Base-by-base conservation (phyloP, 2,329 filamentous ascomycete genomes). In the Rachicladosporium sp. region DNA sequence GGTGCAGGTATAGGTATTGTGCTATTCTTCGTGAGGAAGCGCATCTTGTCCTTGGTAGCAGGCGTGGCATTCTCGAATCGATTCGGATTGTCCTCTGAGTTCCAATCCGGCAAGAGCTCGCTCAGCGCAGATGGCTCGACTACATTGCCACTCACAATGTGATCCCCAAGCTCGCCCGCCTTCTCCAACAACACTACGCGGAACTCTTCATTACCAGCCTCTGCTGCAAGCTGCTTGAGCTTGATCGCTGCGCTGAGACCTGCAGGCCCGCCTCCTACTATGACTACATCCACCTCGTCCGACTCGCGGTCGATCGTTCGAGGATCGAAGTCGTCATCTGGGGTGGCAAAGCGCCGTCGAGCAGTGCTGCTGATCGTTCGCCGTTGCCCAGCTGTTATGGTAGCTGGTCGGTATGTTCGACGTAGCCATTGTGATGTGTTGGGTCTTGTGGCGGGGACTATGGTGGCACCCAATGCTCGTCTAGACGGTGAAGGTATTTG, bases 81-180 rank as follows among this genome's bases (percentile, higher is more conserved):
- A 50, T 80, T 81, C 33, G 85, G 81, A 62, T 96, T 98, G 49
- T 81, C 76, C 62, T 93, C 83, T 48, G 80, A 78, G 35, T 91
- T 76, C 91, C 91, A 98, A 67, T 95, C 82, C 34, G 91, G 91
- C 35, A 98, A 71, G 38, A 98, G 74, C 63, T 96, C 89, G 50
- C 91, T 76, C 52, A 98, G 74, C 2, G 88, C 82, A 27, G 77
- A 78, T 2, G 91, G 89, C 62, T 98, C 79, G 50, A 98, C 81
- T 35, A 98, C 91, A 54, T 94, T 93, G 43, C 91, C 91, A 11
- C 89, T 96, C 30, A 98, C 73, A 46, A 94, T 93, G 61, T 98
- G 91, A 19, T 88, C 88, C 38, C 91, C 91, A 43, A 98, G 67
- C 61, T 98, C 91, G 46, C 88, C 86, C 2, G 91, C 87, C 66